Percentiles rank a stretch among this genome's conserved stretches.
phyloP scores from a whole-genome alignment of 805 yeast species.

The Jamesozyma lodderae region DNA sequence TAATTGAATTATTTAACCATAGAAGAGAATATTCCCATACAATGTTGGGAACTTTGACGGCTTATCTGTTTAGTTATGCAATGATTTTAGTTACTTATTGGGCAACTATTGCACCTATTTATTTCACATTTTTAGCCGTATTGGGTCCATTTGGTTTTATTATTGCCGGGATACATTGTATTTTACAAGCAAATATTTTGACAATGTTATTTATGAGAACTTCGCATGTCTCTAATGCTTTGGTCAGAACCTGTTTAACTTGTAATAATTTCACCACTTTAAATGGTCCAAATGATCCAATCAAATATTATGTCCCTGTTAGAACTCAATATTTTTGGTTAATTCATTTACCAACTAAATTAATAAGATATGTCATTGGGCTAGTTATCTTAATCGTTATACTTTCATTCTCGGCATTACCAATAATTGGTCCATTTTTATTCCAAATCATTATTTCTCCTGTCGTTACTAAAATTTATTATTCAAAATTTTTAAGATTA shows the following conservation, averaged over 20 bases:
- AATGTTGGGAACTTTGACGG: constrained; percentile 6
- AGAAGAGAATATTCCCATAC: constrained; percentile 11
- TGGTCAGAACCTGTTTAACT: constrained; percentile 11
- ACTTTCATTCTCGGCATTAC: constrained; percentile 20
- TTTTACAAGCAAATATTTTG: constrained; percentile 25
- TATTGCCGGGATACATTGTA: constrained; percentile 23
- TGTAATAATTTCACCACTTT: constrained; percentile 8
- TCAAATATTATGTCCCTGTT: constrained; percentile 24
- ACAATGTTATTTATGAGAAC: constrained; percentile 28
- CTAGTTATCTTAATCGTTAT: constrained; percentile 7
- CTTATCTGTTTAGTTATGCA: constrained; percentile 16
- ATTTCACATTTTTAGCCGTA: constrained; percentile 19
- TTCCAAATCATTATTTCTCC: constrained; percentile 23
- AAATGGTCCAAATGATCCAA: constrained; percentile 9
- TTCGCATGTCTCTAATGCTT: constrained; percentile 16
- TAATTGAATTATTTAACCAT: constrained; percentile 12
- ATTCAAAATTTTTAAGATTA: constrained; percentile 19
- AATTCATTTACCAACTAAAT: constrained; percentile 22
- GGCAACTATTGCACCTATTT: constrained; percentile 26
- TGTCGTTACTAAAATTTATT: constrained; percentile 22
- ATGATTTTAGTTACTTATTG: constrained; percentile 20
- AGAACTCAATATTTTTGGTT: constrained; percentile 23
- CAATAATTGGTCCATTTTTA: constrained; percentile 25
- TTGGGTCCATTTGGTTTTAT: constrained; percentile 26
- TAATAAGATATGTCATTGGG: constrained; percentile 14